Evolutionary conservation across 495 filamentous ascomycete species (phyloP), one percentile per base, ranked within the genome.

Genomic region (Neurospora sp.): DNA sequence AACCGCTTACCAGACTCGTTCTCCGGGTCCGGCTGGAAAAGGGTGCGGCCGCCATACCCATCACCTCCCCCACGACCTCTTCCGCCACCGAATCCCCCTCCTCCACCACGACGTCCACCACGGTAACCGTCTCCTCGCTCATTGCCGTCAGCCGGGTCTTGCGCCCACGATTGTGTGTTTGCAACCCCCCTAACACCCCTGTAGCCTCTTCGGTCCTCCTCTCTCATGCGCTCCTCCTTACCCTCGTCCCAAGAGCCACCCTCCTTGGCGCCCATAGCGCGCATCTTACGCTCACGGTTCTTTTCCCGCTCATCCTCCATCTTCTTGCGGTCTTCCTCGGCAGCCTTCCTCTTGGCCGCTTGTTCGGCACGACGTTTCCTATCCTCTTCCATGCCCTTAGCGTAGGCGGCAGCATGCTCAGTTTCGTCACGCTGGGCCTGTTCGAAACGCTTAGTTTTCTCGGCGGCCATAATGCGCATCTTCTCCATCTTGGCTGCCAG

Each of bases 401-500:
- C 85, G 70, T 84, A 81, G n/a, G 85, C 85, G 39, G 80, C 79
- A 37, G 85, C 86, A 70, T 87, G 85, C 71, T 82, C 84, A 37
- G 75, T 78, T 74, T 83, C 85, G 77, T 88, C 86, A 65, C 83
- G 82, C 77, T 87, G 82, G 7, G 81, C 83, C 70, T 83, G 80
- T 73, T 87, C 85, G 70, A 85, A 86, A 16, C 81, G 83, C 41
- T 84, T 84, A 72, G 82, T 83, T 76, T 84, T 85, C 45, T 84
- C 82, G 22, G 81, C 80, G 1, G 81, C 77, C 7, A 85, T 75
- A 31, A 87, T 77, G 18, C 85, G 85, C 81, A 85, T 86, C 72
- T 81, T 73, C 71, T 85, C 82, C 82, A 88, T 85, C 75, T 86
- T 86, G 53, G 80, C 83, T 1, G 82, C 78, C 14, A 87, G 80